Percentiles rank a stretch among this genome's conserved stretches.
Conservation (phyloP, 78 protist species). For the Dictyostelium capitatum region DNA sequence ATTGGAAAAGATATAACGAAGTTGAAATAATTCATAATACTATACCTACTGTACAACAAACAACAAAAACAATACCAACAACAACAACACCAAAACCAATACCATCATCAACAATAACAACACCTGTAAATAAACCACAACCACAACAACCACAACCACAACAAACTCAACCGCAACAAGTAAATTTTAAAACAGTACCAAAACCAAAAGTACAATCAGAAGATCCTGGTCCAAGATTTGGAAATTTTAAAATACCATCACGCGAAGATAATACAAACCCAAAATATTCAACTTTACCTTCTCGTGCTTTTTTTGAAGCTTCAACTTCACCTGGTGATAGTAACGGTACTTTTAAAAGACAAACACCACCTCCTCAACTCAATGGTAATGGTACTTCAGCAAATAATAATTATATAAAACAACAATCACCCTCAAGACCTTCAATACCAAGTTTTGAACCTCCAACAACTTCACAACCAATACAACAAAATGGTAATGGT, state of each 20-base stretch:
- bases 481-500: not conserved
- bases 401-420: constrained; percentile 1
- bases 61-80: not conserved
- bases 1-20: constrained; percentile 61
- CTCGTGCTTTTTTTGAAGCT: constrained; percentile 47
- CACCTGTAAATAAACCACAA: not conserved
- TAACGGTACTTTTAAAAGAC: constrained; percentile 11
- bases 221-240: constrained; percentile 60
- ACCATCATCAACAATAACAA: not conserved
- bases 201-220: constrained; percentile 29
- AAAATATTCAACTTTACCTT: constrained; percentile 64
- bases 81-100: constrained; percentile 11
- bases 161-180: constrained; percentile 9
- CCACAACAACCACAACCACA: not conserved
- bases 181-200: not conserved
- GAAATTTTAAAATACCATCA: not conserved
- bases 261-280: not conserved
- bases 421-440: constrained; percentile 21
- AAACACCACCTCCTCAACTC: not conserved
- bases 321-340: constrained; percentile 12
- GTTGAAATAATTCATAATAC: constrained; percentile 14
- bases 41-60: not conserved
- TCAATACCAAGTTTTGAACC: constrained; percentile 41
- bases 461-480: constrained; percentile 8
- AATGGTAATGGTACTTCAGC: not conserved